Evolutionary conservation across 345 rosid genomes (phyloP).

Genomic region (Brassica napus): DNA sequence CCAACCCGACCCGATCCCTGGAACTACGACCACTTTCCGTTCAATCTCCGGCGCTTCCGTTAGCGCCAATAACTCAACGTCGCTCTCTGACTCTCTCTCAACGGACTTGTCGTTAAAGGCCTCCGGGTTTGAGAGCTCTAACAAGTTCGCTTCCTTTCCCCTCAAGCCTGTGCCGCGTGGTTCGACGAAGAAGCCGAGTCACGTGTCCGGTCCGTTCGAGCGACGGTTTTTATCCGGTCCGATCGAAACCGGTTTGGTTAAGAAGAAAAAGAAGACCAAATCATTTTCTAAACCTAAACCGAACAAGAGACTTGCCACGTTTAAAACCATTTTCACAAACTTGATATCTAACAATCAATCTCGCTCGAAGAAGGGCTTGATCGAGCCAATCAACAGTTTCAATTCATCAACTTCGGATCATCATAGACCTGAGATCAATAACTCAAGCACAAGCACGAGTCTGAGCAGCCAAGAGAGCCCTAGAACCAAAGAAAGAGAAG

Average conservation of each 20-base stretch:
- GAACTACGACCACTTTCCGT: conserved; percentile 54
- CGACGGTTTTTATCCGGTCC: conserved; percentile 46
- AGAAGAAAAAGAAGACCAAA: conserved; percentile 39
- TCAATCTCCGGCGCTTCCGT: conserved; percentile 94
- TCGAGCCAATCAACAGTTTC: conserved; percentile 40
- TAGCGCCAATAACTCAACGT: conserved; percentile 83
- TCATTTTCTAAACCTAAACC: conserved; percentile 22
- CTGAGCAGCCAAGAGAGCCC: conserved; percentile 25
- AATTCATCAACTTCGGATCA: conserved; percentile 28
- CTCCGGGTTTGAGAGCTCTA: conserved; percentile 86
- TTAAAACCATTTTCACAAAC: conserved; percentile 43
- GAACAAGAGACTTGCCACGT: conserved; percentile 34
- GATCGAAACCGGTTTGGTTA: conserved; percentile 44
- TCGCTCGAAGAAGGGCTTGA: conserved; percentile 39
- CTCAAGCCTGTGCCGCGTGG: conserved; percentile 73
- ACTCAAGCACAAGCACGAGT: conserved; percentile 6
- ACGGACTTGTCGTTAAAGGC: conserved; percentile 43
- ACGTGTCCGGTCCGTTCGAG: conserved; percentile 41
- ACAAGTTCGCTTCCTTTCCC: conserved; percentile 70
- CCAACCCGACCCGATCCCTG: conserved; percentile 46
- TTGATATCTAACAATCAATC: conserved; percentile 43
- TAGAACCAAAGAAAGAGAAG: conserved; percentile 11
- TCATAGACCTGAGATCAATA: conserved; percentile 20
- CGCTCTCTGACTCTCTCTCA: conserved; percentile 56
- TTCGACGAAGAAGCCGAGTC: conserved; percentile 38